Percentiles rank a stretch among this genome's conserved stretches.
phyloP scores from a whole-genome alignment of 768 basidiomycete species.

The Suillus variegatus region DNA sequence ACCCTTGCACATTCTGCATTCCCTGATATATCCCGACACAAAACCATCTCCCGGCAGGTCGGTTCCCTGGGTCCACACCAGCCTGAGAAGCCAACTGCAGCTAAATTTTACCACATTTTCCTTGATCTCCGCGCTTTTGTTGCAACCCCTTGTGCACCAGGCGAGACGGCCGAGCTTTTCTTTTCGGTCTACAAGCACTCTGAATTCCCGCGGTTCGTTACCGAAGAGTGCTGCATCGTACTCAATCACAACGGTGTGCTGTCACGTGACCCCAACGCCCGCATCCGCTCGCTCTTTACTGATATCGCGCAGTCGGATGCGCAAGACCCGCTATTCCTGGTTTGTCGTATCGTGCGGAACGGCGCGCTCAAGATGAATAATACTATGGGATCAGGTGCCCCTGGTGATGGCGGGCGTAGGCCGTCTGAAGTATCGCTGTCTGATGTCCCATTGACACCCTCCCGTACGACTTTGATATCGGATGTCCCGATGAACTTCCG shows the following conservation, averaged over 20 bases:
- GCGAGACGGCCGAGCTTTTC: constrained; percentile 90
- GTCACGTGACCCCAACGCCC: constrained; percentile 72
- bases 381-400: constrained; percentile 48
- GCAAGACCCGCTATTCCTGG: constrained; percentile 82
- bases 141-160: constrained; percentile 85
- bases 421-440: constrained; percentile 53
- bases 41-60: constrained; percentile 34
- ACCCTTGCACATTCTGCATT: constrained; percentile 73
- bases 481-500: constrained; percentile 60
- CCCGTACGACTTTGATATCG: constrained; percentile 24
- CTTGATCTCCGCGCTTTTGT: constrained; percentile 92
- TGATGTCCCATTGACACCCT: constrained; percentile 29
- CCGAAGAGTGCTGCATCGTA: constrained; percentile 89
- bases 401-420: constrained; percentile 47
- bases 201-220: constrained; percentile 77
- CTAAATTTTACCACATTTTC: constrained; percentile 87
- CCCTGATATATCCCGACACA: constrained; percentile 46
- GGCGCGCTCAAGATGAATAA: constrained; percentile 79
- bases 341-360: constrained; percentile 88
- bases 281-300: constrained; percentile 84
- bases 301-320: constrained; percentile 88
- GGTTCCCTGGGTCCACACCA: constrained; percentile 34
- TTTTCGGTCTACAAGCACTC: constrained; percentile 91
- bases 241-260: constrained; percentile 91
- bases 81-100: constrained; percentile 41